Percentiles rank a stretch among this genome's conserved stretches.
These are phyloP conservation scores for Jaltomata sinuosa DNA, from an alignment of 257 asterid species.

Conservation along the genomic window DNA sequence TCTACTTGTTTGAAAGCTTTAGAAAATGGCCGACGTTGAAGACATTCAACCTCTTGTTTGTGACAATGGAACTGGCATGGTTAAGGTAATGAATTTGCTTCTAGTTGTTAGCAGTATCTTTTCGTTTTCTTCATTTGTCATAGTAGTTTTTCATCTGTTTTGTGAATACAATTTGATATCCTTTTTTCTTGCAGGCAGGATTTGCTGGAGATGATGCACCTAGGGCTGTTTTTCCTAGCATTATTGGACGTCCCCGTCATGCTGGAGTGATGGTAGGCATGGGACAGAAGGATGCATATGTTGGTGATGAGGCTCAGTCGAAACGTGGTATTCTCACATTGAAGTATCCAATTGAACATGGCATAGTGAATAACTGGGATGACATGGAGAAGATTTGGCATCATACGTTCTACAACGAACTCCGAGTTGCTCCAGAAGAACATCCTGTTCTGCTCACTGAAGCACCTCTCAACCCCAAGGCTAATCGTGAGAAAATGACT, in stretches of 20 bases:
- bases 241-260: constrained; percentile 3
- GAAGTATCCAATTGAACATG: constrained; percentile 43
- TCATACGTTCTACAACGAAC: constrained; percentile 41
- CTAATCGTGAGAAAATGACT: constrained; percentile 58
- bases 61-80: constrained; percentile 23
- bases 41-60: constrained; percentile 21
- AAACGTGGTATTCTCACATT: neutral
- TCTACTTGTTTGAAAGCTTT: neutral
- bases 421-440: constrained; percentile 53
- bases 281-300: constrained; percentile 3
- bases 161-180: neutral
- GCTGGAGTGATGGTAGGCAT: neutral
- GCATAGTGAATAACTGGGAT: constrained; percentile 49
- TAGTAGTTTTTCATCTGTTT: neutral
- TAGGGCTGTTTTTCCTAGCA: constrained; percentile 17
- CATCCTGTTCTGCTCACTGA: constrained; percentile 47
- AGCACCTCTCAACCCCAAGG: constrained; percentile 65
- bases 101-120: neutral
- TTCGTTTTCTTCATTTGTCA: neutral
- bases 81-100: constrained; percentile 7
- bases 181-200: constrained; percentile 6
- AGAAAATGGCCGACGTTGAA: constrained; percentile 17
- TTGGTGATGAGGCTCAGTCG: neutral
- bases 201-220: constrained; percentile 26
- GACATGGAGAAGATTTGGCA: constrained; percentile 60